Evolutionary conservation across 768 basidiomycete species (phyloP).

Genomic region (Chlorophyllum brunneum): DNA sequence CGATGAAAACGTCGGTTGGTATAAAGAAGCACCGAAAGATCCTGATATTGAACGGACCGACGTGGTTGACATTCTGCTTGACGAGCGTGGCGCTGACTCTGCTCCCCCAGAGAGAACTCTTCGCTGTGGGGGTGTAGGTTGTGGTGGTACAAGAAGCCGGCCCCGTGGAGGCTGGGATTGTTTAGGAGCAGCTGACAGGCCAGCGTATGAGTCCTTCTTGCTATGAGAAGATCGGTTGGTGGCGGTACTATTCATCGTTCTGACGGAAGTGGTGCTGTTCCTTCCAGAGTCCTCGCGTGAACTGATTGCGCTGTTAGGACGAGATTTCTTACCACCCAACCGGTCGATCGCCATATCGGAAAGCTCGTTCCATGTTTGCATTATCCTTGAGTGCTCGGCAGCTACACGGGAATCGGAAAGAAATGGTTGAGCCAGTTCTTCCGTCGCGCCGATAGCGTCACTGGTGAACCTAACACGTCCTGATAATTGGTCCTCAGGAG

Average conservation of each 20-base stretch:
- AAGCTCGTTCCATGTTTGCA: slow-evolving; percentile 79
- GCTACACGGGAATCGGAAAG: slow-evolving; percentile 57
- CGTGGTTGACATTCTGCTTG: slow-evolving; percentile 54
- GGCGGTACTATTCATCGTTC: slow-evolving; percentile 12
- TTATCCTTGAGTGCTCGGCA: slow-evolving; percentile 59
- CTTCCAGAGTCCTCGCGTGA: slow-evolving; percentile 56
- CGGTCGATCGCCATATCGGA: slow-evolving; percentile 78
- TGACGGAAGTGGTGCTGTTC: slow-evolving; percentile 48
- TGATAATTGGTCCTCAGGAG: slow-evolving; percentile 66
- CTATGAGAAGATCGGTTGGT: slow-evolving; percentile 18
- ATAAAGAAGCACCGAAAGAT: slow-evolving; percentile 46
- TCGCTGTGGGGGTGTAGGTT: slow-evolving; percentile 34
- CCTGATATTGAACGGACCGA: slow-evolving; percentile 71
- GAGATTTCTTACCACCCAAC: slow-evolving; percentile 55
- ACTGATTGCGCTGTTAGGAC: slow-evolving; percentile 62
- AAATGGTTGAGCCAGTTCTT: slow-evolving; percentile 35
- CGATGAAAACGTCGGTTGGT: slow-evolving; percentile 74
- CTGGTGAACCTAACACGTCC: slow-evolving; percentile 65
- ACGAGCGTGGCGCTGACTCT: slow-evolving; percentile 38
- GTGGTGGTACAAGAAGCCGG: slow-evolving; percentile 43
- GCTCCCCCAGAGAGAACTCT: slow-evolving; percentile 48
- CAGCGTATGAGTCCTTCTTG: slow-evolving; percentile 26
- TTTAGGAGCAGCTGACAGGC: slow-evolving; percentile 29
- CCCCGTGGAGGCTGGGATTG: slow-evolving; percentile 28
- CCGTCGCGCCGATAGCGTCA: slow-evolving; percentile 44